Evolutionary conservation across 163 green algal species (phyloP).

Genomic region (Scenedesmus sp.): DNA sequence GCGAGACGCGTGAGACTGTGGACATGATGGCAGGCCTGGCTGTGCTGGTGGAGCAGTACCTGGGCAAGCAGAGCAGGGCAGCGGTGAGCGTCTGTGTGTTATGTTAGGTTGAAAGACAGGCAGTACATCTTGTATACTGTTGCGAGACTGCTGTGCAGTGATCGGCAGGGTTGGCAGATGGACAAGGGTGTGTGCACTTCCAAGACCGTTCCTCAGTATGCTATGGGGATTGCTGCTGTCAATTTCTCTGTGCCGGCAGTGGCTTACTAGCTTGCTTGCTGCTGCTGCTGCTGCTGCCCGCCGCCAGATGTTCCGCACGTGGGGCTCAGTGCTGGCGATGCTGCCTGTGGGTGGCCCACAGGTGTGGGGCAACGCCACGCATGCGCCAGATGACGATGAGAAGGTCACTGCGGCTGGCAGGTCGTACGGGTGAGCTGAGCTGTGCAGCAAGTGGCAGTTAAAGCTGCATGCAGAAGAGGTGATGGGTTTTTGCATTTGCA

Average conservation of each 20-base stretch:
- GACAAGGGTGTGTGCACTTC: too few relatives aligned
- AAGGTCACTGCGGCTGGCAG: constrained; percentile 54
- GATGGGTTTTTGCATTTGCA: too few relatives aligned
- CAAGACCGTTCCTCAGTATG: not conserved
- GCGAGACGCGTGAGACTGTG: constrained; percentile 84
- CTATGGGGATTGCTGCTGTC: not conserved
- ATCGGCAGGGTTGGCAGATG: too few relatives aligned
- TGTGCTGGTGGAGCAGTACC: constrained; percentile 54
- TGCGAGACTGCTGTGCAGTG: too few relatives aligned
- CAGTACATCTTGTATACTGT: too few relatives aligned
- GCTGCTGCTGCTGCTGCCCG: not conserved
- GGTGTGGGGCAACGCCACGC: constrained; percentile 86
- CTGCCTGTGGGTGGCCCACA: constrained; percentile 82
- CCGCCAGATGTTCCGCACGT: constrained; percentile 77
- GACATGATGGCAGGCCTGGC: constrained; percentile 69
- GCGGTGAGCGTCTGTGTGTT: not conserved
- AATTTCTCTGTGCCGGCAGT: too few relatives aligned
- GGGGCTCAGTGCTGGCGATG: constrained; percentile 84
- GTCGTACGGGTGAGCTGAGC: constrained; percentile 64
- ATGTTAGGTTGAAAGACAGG: too few relatives aligned
- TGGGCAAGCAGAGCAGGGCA: constrained; percentile 40
- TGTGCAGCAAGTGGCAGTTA: too few relatives aligned
- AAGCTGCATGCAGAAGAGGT: too few relatives aligned
- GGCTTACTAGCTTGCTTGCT: not conserved
- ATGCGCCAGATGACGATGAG: constrained; percentile 80